Evolutionary conservation across 805 yeast genomes (phyloP).

Genomic region (Ogataea glucozyma): DNA sequence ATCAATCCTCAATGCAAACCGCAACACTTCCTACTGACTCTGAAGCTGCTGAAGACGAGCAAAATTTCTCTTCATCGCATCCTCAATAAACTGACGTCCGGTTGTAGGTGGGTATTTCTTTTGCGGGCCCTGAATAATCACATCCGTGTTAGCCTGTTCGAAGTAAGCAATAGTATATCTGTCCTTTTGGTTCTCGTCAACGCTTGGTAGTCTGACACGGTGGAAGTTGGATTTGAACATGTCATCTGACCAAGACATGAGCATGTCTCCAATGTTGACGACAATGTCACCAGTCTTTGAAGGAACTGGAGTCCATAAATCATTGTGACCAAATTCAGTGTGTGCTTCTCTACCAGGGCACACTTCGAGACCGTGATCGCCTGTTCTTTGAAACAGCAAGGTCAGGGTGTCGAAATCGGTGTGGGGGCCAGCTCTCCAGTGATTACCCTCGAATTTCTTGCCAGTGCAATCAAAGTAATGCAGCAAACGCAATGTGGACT

Average conservation of each 20-base stretch:
- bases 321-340: conserved; percentile 37
- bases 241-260: conserved; percentile 42
- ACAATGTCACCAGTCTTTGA: conserved; percentile 38
- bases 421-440: conserved; percentile 42
- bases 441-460: conserved; percentile 23
- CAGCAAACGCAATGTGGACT: conserved; percentile 36
- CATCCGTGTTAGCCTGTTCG: conserved; percentile 39
- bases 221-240: conserved; percentile 37
- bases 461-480: conserved; percentile 36
- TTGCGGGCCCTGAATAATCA: conserved; percentile 31
- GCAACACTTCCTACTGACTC: neutral
- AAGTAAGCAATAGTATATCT: conserved; percentile 38
- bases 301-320: conserved; percentile 38
- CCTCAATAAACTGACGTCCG: conserved; percentile 35
- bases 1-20: too few relatives aligned
- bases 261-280: conserved; percentile 40
- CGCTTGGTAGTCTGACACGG: conserved; percentile 34
- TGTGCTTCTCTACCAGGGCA: conserved; percentile 41
- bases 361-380: conserved; percentile 39
- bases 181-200: conserved; percentile 32
- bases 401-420: conserved; percentile 40
- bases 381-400: conserved; percentile 36
- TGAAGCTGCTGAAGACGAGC: conserved; percentile 15
- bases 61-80: conserved; percentile 37
- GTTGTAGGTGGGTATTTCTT: conserved; percentile 32